Evolutionary conservation across 2,329 filamentous ascomycete species (phyloP), one percentile per base, ranked within the genome.

Genomic region (Pseudogymnoascus sp.): DNA sequence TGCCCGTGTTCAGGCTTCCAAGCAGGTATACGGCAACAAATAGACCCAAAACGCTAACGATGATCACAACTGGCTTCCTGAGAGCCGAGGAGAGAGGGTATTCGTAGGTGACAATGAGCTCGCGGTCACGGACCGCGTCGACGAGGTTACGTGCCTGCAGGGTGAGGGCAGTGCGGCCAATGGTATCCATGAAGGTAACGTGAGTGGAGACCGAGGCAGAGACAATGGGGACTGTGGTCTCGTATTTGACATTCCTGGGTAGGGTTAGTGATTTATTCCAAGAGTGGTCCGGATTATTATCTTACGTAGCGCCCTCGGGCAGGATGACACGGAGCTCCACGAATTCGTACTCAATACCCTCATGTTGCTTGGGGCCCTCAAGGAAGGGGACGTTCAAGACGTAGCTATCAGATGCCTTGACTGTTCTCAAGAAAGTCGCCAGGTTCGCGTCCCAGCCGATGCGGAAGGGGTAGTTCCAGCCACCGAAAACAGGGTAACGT

Each of bases 381-480:
- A 99, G 78, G 77, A 99, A 94, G 6, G 94, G 93, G 6, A 97
- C 87, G 71, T 90, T 95, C 63, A 99, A 81, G 8, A 96, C 82
- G 70, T 90, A 96, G n/a, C 85, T 83, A 63, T 90, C 85, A 25
- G 81, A 81, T 50, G 79, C 77, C 41, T 83, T 79, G 6, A 74
- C 70, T 67, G 79, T 84, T 69, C 90, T 86, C 66, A 99, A 73
- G 73, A 90, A 94, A 62, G 83, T 84, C 69, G 85, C 85, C 28
- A 95, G 81, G 67, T 96, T 86, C 59, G 89, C 87, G 77, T 97
- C 95, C 94, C 94, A 99, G 67, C 94, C 94, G 62, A 97, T 86
- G 63, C 89, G 90, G 79, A 97, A 99, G 66, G 90, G 94, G 76
- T 97, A 97, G 76, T 96, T 96, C 94, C 94, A 99, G 63, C 90